Conservation (phyloP, 2,329 filamentous ascomycete species). For the Colletotrichum gigasporum region DNA sequence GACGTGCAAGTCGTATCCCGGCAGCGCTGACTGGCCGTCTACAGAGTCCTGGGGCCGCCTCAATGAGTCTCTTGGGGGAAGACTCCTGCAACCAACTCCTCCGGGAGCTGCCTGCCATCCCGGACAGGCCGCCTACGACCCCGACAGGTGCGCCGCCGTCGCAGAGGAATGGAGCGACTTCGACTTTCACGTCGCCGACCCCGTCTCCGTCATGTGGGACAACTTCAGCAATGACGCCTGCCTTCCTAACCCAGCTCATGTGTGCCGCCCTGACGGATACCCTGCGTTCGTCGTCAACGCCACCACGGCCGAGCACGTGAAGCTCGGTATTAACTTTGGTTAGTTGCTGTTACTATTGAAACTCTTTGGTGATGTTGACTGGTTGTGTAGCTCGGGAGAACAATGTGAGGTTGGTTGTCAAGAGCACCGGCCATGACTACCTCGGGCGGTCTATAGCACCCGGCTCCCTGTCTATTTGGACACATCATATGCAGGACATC, state of each 20-base stretch:
- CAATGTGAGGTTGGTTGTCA: slow-evolving; percentile 52
- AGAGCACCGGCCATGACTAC: slow-evolving; percentile 53
- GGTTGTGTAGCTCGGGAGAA: slow-evolving; percentile 42
- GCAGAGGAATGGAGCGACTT: neutral
- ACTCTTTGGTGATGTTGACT: slow-evolving; percentile 34
- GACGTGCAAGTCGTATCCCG: slow-evolving; percentile 58
- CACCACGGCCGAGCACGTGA: slow-evolving; percentile 43
- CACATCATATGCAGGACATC: slow-evolving; percentile 45
- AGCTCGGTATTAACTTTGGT: slow-evolving; percentile 54
- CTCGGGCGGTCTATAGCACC: slow-evolving; percentile 56
- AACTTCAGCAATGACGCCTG: slow-evolving; percentile 62
- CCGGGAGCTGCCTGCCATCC: slow-evolving; percentile 56
- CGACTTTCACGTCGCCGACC: slow-evolving; percentile 46
- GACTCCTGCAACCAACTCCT: slow-evolving; percentile 52
- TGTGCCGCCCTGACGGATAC: slow-evolving; percentile 46
- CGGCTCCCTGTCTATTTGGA: slow-evolving; percentile 64
- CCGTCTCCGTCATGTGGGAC: slow-evolving; percentile 48
- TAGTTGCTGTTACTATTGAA: neutral
- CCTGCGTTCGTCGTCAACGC: slow-evolving; percentile 48
- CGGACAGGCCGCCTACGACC: slow-evolving; percentile 42
- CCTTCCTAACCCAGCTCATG: slow-evolving; percentile 48
- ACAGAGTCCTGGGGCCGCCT: slow-evolving; percentile 53
- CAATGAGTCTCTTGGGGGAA: slow-evolving; percentile 53
- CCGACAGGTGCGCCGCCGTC: slow-evolving; percentile 41
- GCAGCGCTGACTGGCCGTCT: slow-evolving; percentile 57